Evolutionary conservation across 345 rosid species (phyloP).

Genomic region (Microcos paniculata): DNA sequence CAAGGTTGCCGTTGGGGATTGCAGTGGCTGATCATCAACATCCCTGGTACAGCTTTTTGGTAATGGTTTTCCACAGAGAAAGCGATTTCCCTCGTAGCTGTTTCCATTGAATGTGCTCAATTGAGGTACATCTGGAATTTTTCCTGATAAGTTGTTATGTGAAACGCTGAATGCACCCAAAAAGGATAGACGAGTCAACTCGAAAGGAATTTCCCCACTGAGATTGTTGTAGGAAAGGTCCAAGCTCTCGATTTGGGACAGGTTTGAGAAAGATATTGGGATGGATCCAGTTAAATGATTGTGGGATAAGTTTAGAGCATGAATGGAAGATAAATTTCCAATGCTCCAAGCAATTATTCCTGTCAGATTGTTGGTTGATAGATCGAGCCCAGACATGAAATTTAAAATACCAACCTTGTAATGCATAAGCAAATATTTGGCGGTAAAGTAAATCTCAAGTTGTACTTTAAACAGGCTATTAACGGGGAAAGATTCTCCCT

Average conservation of each 20-base stretch:
- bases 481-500: too few relatives aligned
- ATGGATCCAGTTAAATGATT: constrained; percentile 16
- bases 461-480: too few relatives aligned
- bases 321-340: too few relatives aligned
- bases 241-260: constrained; percentile 32
- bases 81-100: background rate
- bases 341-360: too few relatives aligned
- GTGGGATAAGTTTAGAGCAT: too few relatives aligned
- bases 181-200: constrained; percentile 13
- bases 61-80: too few relatives aligned
- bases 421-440: too few relatives aligned
- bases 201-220: constrained; percentile 23
- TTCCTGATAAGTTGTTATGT: constrained; percentile 36
- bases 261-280: constrained; percentile 30
- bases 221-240: constrained; percentile 34
- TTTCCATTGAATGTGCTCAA: constrained; percentile 19
- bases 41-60: too few relatives aligned
- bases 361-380: too few relatives aligned
- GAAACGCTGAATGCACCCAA: constrained; percentile 31
- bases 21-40: background rate
- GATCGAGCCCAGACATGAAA: too few relatives aligned
- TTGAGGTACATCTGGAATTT: constrained; percentile 15
- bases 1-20: background rate
- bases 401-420: too few relatives aligned
- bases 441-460: too few relatives aligned